phyloP scores from a whole-genome alignment of 139 green algal species.

The Protoeuglena noctilucae region DNA sequence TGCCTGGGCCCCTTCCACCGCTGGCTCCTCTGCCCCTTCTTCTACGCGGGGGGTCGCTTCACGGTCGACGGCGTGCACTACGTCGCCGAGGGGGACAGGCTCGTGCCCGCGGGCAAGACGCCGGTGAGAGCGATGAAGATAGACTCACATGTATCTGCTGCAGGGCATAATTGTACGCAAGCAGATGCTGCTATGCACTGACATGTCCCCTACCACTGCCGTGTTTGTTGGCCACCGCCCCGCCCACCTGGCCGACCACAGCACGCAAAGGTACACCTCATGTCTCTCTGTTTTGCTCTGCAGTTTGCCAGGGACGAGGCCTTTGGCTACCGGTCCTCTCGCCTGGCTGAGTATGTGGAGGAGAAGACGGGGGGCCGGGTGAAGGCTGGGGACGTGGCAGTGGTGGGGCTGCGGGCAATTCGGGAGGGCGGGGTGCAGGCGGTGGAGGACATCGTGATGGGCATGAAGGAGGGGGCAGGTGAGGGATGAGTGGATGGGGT shows the following conservation, averaged over 20 bases:
- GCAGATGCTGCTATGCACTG: no score
- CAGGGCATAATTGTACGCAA: no score
- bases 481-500: no score
- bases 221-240: no score
- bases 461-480: slow-evolving; percentile 5
- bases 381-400: slow-evolving; percentile 12
- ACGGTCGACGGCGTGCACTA: slow-evolving; percentile 25
- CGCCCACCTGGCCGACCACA: no score
- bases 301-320: slow-evolving; percentile 26
- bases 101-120: background rate
- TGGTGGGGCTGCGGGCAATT: slow-evolving; percentile 15
- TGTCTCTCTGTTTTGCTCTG: no score
- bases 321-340: slow-evolving; percentile 18
- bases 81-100: slow-evolving; percentile 16
- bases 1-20: slow-evolving; percentile 13
- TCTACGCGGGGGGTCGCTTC: slow-evolving; percentile 17
- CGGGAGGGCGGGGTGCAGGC: slow-evolving; percentile 7
- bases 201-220: no score
- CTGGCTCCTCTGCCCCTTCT: slow-evolving; percentile 23
- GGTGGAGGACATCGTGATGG: slow-evolving; percentile 12
- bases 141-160: no score
- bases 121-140: no score
- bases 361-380: slow-evolving; percentile 20
- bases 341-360: slow-evolving; percentile 23
- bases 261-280: no score